These are phyloP conservation scores for Lactarius pseudohatsudake DNA, from an alignment of 768 basidiomycete species.

Conservation along the genomic window DNA sequence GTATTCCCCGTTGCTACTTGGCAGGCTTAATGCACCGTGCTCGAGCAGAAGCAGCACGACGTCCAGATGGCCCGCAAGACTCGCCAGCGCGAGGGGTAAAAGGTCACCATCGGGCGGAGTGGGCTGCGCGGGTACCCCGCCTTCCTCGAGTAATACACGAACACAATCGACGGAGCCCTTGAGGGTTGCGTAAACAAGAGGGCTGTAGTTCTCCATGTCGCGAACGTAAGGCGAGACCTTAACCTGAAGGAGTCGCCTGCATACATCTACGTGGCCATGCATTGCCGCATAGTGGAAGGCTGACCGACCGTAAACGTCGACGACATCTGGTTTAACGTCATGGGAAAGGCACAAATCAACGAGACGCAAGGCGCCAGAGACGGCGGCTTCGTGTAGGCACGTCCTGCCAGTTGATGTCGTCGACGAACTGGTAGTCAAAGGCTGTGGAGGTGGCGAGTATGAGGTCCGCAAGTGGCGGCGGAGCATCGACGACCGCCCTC, in stretches of 20 bases:
- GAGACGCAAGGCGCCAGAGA: slow-evolving; percentile 74
- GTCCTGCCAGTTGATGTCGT: slow-evolving; percentile 97
- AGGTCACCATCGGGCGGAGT: slow-evolving; percentile 62
- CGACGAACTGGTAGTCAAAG: slow-evolving; percentile 89
- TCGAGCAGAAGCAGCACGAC: slow-evolving; percentile 77
- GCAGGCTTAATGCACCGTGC: slow-evolving; percentile 71
- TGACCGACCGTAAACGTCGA: slow-evolving; percentile 89
- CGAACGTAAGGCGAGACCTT: slow-evolving; percentile 62
- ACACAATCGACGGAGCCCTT: slow-evolving; percentile 84
- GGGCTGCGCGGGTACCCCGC: slow-evolving; percentile 63
- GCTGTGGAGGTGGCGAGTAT: slow-evolving; percentile 66
- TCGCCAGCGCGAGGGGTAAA: slow-evolving; percentile 86
- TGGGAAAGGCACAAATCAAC: slow-evolving; percentile 78
- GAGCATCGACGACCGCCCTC: slow-evolving; percentile 86
- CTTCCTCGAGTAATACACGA: slow-evolving; percentile 71
- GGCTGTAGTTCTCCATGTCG: slow-evolving; percentile 92
- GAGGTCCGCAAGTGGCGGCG: slow-evolving; percentile 66
- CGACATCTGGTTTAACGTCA: slow-evolving; percentile 65
- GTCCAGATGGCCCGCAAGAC: slow-evolving; percentile 83
- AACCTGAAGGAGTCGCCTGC: slow-evolving; percentile 71
- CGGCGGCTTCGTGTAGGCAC: slow-evolving; percentile 90
- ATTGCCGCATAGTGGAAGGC: slow-evolving; percentile 96
- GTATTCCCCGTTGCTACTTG: slow-evolving; percentile 95
- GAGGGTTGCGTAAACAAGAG: slow-evolving; percentile 91
- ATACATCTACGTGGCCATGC: slow-evolving; percentile 80